A percentile compares a stretch with the other conserved stretches of the same genome.
Conservation (phyloP, 1,139 yeast genomes). For the Debaryomyces udenii region DNA sequence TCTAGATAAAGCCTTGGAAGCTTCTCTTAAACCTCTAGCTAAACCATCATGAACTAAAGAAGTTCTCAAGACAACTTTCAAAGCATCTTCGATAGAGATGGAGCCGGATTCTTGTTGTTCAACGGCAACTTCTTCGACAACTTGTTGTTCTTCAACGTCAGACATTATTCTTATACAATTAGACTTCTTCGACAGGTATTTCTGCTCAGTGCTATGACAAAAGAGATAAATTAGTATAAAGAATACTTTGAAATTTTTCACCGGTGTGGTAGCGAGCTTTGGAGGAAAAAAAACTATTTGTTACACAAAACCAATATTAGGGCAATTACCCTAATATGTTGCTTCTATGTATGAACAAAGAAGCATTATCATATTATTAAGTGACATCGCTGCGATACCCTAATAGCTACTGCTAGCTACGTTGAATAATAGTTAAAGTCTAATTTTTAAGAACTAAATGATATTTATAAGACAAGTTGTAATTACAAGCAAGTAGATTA, state of each 20-base stretch:
- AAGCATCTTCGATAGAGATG: slow-evolving; percentile 97
- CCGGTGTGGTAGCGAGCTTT: slow-evolving; percentile 8
- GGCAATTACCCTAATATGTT: slow-evolving; percentile 10
- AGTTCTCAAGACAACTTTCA: slow-evolving; percentile 97
- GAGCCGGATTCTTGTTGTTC: slow-evolving; percentile 85
- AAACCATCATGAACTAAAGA: slow-evolving; percentile 98
- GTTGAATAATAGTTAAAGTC: too few species aligned
- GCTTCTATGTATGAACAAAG: too few species aligned
- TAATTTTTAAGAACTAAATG: too few species aligned
- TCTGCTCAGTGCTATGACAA: slow-evolving; percentile 73
- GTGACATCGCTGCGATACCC: too few species aligned
- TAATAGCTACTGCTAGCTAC: too few species aligned
- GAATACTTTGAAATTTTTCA: slow-evolving; percentile 20
- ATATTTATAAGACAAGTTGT: too few species aligned
- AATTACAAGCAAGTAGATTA: too few species aligned
- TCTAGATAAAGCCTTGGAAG: slow-evolving; percentile 97
- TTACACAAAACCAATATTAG: slow-evolving; percentile 5
- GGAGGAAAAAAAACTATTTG: slow-evolving; percentile 5
- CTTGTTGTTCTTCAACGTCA: slow-evolving; percentile 85
- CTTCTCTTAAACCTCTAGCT: slow-evolving; percentile 99
- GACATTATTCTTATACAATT: slow-evolving; percentile 55
- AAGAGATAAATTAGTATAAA: slow-evolving; percentile 10
- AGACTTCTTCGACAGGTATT: slow-evolving; percentile 86
- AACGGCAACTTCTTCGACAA: slow-evolving; percentile 83
- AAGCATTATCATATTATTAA: too few species aligned